Conservation (phyloP, 352 stramenopile genomes). For the Phytophthora boehmeriae region DNA sequence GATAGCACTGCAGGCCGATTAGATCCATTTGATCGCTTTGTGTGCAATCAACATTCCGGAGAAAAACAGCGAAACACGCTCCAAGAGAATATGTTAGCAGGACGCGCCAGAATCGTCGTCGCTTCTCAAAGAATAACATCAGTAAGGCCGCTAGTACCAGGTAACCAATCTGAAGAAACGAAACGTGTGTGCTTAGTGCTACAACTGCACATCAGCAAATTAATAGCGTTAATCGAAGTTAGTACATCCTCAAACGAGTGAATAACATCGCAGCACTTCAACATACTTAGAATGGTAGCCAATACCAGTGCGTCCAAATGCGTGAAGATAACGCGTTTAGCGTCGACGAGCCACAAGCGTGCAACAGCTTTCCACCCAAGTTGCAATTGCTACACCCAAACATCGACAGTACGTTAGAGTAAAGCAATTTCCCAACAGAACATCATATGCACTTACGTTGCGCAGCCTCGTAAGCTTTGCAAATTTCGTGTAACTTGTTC, state of each 20-base stretch:
- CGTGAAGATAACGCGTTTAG: conserved; percentile 73
- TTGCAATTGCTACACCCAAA: conserved; percentile 48
- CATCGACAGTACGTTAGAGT: not conserved
- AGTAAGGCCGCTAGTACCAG: conserved; percentile 77
- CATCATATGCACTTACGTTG: conserved; percentile 35
- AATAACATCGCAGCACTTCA: not conserved
- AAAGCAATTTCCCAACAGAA: not conserved
- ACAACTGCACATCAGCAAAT: conserved; percentile 50
- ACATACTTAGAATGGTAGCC: conserved; percentile 78
- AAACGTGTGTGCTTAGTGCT: conserved; percentile 79
- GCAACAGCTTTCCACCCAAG: conserved; percentile 54
- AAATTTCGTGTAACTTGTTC: conserved; percentile 44
- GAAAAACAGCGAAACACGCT: conserved; percentile 77
- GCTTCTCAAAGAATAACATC: conserved; percentile 85
- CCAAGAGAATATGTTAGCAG: conserved; percentile 74
- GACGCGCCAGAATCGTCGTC: conserved; percentile 77
- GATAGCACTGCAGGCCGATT: conserved; percentile 78
- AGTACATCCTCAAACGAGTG: conserved; percentile 1
- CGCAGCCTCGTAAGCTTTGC: conserved; percentile 52
- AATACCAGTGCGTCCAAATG: conserved; percentile 84
- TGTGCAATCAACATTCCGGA: conserved; percentile 78
- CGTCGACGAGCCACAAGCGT: conserved; percentile 71
- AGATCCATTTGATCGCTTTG: conserved; percentile 51
- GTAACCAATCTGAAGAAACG: conserved; percentile 86
- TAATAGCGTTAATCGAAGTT: not conserved